Evolutionary conservation across 2,329 filamentous ascomycete species (phyloP).

Genomic region (Colletotrichum sidae): DNA sequence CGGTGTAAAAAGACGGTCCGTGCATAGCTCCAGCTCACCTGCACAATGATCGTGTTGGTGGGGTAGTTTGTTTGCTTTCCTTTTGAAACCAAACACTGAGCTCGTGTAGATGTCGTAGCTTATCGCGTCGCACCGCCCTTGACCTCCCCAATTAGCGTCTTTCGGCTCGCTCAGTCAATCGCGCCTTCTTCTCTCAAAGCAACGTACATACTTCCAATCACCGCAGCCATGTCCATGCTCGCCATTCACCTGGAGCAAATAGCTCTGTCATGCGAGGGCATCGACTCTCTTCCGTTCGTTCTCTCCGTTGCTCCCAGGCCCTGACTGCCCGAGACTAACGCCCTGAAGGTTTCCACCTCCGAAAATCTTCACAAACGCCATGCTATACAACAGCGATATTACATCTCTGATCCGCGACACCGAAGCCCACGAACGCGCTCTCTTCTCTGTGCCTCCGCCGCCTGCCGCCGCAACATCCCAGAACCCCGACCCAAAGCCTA

Average conservation of each 20-base stretch:
- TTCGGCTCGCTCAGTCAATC: too few relatives aligned
- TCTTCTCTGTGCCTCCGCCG: constrained; percentile 90
- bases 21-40: constrained; percentile 5
- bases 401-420: constrained; percentile 95
- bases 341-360: constrained; percentile 81
- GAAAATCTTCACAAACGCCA: constrained; percentile 95
- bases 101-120: neutral
- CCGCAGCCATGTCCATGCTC: constrained; percentile 71
- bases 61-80: constrained; percentile 25
- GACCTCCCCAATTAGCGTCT: too few relatives aligned
- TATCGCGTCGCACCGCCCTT: too few relatives aligned
- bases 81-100: constrained; percentile 17
- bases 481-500: constrained; percentile 54
- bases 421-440: constrained; percentile 90
- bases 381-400: constrained; percentile 90
- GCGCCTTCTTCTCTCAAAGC: too few relatives aligned
- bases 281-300: constrained; percentile 77
- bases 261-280: constrained; percentile 78
- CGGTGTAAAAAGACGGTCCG: constrained; percentile 7
- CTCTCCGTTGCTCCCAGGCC: constrained; percentile 23
- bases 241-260: constrained; percentile 82
- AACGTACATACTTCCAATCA: too few relatives aligned
- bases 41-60: constrained; percentile 23
- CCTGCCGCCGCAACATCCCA: constrained; percentile 55
- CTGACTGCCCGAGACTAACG: constrained; percentile 37